Evolutionary conservation across 306 rosid genomes (phyloP).

Genomic region (Clitoria ternatea): DNA sequence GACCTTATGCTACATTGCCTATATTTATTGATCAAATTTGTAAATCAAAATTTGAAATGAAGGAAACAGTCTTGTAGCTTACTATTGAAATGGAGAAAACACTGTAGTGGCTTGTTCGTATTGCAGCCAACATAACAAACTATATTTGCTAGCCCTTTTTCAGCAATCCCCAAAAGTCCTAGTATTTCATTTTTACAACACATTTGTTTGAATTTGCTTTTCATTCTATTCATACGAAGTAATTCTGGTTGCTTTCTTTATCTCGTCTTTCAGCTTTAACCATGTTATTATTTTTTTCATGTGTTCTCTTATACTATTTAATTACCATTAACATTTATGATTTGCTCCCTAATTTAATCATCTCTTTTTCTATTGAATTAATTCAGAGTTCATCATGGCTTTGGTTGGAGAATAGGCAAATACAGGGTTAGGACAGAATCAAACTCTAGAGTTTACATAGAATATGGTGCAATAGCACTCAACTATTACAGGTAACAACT

Average conservation of each 20-base stretch:
- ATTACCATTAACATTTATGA: neutral
- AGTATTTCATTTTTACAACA: conserved; percentile 19
- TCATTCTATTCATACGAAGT: neutral
- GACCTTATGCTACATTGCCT: conserved; percentile 13
- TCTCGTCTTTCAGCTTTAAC: conserved; percentile 1
- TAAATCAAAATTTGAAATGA: conserved; percentile 20
- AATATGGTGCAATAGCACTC: too few species aligned
- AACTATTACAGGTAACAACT: too few species aligned
- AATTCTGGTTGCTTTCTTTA: conserved; percentile 5
- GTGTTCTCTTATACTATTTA: neutral
- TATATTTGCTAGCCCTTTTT: conserved; percentile 22
- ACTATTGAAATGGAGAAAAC: conserved; percentile 93
- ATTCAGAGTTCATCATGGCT: conserved; percentile 94
- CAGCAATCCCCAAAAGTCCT: neutral
- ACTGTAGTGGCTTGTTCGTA: conserved; percentile 91
- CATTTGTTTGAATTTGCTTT: conserved; percentile 11
- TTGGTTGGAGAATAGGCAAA: conserved; percentile 99
- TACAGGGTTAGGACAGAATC: conserved; percentile 70
- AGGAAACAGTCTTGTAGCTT: conserved; percentile 54
- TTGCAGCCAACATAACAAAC: conserved; percentile 87
- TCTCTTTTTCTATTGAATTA: conserved; percentile 18
- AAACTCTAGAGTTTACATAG: too few species aligned
- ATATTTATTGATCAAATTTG: conserved; percentile 4
- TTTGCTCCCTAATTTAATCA: conserved; percentile 20
- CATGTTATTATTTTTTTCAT: neutral